phyloP scores from a whole-genome alignment of 495 filamentous ascomycete species.

The Annulohypoxylon stygium region DNA sequence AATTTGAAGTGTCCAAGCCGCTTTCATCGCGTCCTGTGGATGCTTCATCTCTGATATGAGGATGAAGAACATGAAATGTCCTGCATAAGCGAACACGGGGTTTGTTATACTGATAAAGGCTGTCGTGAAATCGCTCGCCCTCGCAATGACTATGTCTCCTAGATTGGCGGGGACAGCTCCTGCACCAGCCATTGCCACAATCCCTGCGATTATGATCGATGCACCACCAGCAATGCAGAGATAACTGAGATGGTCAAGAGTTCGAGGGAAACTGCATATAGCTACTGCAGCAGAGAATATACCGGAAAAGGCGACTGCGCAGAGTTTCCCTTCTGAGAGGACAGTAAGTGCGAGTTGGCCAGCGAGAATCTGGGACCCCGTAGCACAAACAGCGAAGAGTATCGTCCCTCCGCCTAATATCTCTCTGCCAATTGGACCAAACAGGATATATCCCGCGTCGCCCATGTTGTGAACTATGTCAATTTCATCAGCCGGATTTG shows the following conservation, averaged over 20 bases:
- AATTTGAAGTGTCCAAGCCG: conserved; percentile 69
- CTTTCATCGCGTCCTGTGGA: conserved; percentile 64
- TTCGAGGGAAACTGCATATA: conserved; percentile 69
- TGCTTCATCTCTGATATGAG: conserved; percentile 75
- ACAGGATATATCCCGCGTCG: conserved; percentile 71
- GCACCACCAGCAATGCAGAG: conserved; percentile 68
- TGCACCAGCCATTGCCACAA: conserved; percentile 71
- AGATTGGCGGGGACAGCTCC: conserved; percentile 45
- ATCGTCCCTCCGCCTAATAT: conserved; percentile 68
- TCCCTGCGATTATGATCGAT: conserved; percentile 67
- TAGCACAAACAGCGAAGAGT: conserved; percentile 76
- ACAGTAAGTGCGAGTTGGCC: conserved; percentile 74
- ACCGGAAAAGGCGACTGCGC: conserved; percentile 70
- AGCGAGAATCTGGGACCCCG: conserved; percentile 75
- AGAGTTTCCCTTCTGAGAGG: conserved; percentile 68
- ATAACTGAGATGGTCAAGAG: conserved; percentile 69
- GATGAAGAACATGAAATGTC: conserved; percentile 77
- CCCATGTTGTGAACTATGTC: conserved; percentile 72
- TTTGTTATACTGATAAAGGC: conserved; percentile 71
- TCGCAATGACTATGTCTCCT: conserved; percentile 43
- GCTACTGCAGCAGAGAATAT: conserved; percentile 69
- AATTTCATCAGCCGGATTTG: conserved; percentile 5
- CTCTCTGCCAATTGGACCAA: conserved; percentile 69
- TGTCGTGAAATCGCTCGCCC: conserved; percentile 47
- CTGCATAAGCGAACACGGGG: conserved; percentile 73